Conservation (phyloP, 192 early-diverging fungal genomes). For the Chytriomyces sp. region DNA sequence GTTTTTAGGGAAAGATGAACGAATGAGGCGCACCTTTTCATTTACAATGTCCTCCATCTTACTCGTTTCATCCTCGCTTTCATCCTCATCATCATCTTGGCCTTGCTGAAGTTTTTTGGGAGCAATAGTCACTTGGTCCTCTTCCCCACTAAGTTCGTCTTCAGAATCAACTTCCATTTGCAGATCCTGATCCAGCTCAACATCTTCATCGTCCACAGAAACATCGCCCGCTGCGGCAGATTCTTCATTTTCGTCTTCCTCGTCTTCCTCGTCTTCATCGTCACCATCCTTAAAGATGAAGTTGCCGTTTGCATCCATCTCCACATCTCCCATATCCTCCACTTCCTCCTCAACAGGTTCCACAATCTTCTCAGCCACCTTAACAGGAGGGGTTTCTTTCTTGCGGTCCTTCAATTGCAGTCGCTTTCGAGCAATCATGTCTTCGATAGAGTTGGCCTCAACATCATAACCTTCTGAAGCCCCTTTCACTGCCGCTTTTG, state of each 20-base stretch:
- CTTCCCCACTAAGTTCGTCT: constrained; percentile 18
- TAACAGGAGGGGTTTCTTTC: background rate
- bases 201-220: background rate
- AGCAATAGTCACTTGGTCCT: constrained; percentile 32
- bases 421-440: constrained; percentile 38
- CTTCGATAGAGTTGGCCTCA: constrained; percentile 40
- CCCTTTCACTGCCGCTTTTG: constrained; percentile 66
- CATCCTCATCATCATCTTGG: background rate
- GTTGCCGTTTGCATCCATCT: constrained; percentile 24
- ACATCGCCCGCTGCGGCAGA: constrained; percentile 13
- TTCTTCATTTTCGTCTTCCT: constrained; percentile 39
- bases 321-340: constrained; percentile 32
- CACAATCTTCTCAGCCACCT: constrained; percentile 13
- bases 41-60: constrained; percentile 33
- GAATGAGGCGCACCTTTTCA: constrained; percentile 27
- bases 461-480: constrained; percentile 40
- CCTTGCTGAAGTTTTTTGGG: constrained; percentile 6
- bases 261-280: constrained; percentile 33
- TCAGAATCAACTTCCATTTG: constrained; percentile 23
- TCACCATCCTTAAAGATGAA: constrained; percentile 19
- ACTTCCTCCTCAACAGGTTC: constrained; percentile 14
- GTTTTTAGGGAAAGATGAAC: background rate
- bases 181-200: background rate
- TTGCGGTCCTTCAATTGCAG: constrained; percentile 27
- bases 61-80: constrained; percentile 17